Conservation (phyloP, 345 rosid genomes). For the Gossypium mustelinum region DNA sequence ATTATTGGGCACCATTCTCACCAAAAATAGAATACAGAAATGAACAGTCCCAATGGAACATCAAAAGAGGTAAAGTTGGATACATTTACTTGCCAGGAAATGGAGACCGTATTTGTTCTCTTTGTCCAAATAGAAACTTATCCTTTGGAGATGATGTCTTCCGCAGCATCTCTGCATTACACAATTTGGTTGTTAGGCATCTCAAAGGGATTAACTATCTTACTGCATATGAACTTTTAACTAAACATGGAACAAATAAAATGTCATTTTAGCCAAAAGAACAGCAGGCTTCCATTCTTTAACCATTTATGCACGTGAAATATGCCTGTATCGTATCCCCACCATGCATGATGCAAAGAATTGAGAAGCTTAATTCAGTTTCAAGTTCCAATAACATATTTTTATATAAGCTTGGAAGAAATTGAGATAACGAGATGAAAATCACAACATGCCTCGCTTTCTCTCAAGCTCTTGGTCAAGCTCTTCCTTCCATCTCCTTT, state of each 20-base stretch:
- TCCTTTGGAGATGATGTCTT: constrained; percentile 57
- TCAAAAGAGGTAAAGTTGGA: constrained; percentile 25
- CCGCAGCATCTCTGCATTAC: constrained; percentile 68
- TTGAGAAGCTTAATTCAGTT: no score
- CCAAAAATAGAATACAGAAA: constrained; percentile 23
- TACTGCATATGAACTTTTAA: neutral
- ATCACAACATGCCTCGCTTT: constrained; percentile 48
- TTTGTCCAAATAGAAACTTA: constrained; percentile 40
- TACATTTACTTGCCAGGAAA: constrained; percentile 44
- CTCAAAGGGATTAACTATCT: neutral
- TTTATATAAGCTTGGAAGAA: neutral
- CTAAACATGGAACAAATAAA: constrained; percentile 3
- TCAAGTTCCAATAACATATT: no score
- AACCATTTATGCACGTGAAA: no score
- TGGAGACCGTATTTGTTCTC: constrained; percentile 47
- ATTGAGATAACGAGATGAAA: neutral
- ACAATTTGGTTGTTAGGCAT: constrained; percentile 18
- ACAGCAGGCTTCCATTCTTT: no score
- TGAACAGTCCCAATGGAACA: constrained; percentile 23
- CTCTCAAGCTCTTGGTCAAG: constrained; percentile 78
- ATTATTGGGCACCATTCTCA: constrained; percentile 33
- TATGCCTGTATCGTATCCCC: neutral
- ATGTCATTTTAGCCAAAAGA: no score
- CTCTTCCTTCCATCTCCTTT: constrained; percentile 81
- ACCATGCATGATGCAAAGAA: neutral